These are phyloP conservation scores for Claviceps sp. DNA, from an alignment of 2,329 filamentous ascomycete species.

Conservation along the genomic window DNA sequence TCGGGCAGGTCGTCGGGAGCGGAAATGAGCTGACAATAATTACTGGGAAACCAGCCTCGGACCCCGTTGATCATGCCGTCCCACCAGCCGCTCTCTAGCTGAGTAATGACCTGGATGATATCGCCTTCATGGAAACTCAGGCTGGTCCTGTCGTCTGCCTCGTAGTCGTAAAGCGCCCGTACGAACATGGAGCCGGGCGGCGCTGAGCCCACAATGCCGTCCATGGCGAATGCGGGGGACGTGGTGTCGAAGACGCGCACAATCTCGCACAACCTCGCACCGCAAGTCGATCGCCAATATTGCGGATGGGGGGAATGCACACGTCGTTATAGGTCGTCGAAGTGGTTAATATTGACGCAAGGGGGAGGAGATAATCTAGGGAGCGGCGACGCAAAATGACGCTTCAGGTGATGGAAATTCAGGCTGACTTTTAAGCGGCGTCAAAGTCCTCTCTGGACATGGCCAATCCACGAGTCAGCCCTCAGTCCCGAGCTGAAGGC, in stretches of 20 bases:
- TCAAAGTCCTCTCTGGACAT: slow-evolving; percentile 22
- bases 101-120: slow-evolving; percentile 95
- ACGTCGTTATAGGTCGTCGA: background rate
- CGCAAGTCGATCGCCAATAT: background rate
- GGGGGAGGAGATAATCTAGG: background rate
- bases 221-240: slow-evolving; percentile 30
- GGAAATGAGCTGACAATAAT: slow-evolving; percentile 84
- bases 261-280: background rate
- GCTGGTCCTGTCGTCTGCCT: slow-evolving; percentile 92
- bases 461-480: slow-evolving; percentile 17
- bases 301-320: background rate
- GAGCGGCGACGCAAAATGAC: slow-evolving; percentile 1
- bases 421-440: slow-evolving; percentile 12
- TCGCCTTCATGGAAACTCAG: slow-evolving; percentile 94
- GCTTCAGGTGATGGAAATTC: background rate
- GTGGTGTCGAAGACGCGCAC: slow-evolving; percentile 1
- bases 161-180: slow-evolving; percentile 92
- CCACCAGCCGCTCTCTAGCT: slow-evolving; percentile 98
- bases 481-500: slow-evolving; percentile 16
- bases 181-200: slow-evolving; percentile 71
- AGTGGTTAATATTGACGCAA: background rate
- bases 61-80: slow-evolving; percentile 96
- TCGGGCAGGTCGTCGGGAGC: slow-evolving; percentile 63
- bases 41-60: slow-evolving; percentile 97
- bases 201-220: slow-evolving; percentile 45